These are phyloP conservation scores for Cercospora brassicicola DNA, from an alignment of 2,329 filamentous ascomycete genomes.

Conservation along the genomic window DNA sequence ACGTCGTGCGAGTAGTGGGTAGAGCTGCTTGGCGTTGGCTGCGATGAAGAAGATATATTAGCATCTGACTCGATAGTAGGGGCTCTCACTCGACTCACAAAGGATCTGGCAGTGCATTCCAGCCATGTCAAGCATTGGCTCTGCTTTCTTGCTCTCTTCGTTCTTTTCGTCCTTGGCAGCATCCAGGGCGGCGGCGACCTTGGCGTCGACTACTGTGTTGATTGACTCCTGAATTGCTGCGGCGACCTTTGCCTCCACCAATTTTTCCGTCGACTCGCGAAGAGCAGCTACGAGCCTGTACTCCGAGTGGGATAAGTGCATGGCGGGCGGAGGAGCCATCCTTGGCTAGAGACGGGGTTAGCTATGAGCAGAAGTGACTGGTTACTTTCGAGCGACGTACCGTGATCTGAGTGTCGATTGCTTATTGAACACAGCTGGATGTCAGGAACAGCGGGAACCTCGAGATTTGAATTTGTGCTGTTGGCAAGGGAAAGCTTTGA, in stretches of 20 bases:
- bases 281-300: no score
- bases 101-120: background rate
- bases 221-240: background rate
- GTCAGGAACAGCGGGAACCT: background rate
- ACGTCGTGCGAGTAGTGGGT: background rate
- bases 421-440: background rate
- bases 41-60: background rate
- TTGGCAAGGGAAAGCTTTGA: background rate
- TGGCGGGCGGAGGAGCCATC: background rate
- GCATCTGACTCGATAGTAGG: no score
- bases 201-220: background rate
- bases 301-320: no score
- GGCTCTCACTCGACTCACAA: no score
- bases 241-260: background rate
- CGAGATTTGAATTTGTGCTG: background rate
- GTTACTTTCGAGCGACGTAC: background rate
- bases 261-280: no score
- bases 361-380: background rate
- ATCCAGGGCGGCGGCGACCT: background rate
- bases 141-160: background rate
- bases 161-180: background rate
- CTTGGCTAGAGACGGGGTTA: background rate
- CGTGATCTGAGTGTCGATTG: background rate
- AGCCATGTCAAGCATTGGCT: background rate
- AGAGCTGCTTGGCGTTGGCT: background rate